A percentile compares a stretch with the other conserved stretches of the same genome.
phyloP scores from a whole-genome alignment of 176 grass and related monocot species.

The Aegilops sharonensis region DNA sequence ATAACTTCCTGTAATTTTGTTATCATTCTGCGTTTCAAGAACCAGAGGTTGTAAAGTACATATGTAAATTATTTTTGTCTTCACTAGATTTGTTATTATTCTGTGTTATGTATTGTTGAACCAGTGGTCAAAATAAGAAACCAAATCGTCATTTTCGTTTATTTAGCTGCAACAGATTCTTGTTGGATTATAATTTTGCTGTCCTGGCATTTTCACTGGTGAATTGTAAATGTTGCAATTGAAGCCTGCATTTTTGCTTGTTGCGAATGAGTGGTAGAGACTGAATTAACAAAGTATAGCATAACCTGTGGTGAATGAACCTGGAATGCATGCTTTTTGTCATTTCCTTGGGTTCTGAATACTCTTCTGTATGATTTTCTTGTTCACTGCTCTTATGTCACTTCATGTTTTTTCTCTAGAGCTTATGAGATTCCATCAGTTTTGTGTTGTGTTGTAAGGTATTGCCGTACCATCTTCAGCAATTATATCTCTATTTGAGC shows the following conservation, averaged over 20 bases:
- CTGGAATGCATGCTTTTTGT: not conserved
- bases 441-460: not conserved
- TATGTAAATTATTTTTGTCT: not conserved
- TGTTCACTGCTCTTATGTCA: not conserved
- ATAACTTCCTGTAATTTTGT: not conserved
- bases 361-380: not conserved
- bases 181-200: not conserved
- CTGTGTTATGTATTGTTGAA: not conserved
- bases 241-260: not conserved
- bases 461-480: not conserved
- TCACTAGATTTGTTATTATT: not conserved
- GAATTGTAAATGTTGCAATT: not conserved
- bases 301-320: not conserved
- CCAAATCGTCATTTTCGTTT: not conserved
- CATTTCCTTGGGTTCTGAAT: not conserved
- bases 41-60: not conserved
- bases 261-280: not conserved
- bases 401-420: not conserved
- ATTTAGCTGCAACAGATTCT: not conserved
- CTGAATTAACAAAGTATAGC: not conserved
- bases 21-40: constrained; percentile 1
- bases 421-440: not conserved
- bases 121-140: not conserved
- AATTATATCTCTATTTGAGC: not conserved
- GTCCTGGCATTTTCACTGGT: not conserved